These are phyloP conservation scores for Casaregolazyma suthepensis DNA, from an alignment of 1,139 yeast genomes.

Conservation along the genomic window DNA sequence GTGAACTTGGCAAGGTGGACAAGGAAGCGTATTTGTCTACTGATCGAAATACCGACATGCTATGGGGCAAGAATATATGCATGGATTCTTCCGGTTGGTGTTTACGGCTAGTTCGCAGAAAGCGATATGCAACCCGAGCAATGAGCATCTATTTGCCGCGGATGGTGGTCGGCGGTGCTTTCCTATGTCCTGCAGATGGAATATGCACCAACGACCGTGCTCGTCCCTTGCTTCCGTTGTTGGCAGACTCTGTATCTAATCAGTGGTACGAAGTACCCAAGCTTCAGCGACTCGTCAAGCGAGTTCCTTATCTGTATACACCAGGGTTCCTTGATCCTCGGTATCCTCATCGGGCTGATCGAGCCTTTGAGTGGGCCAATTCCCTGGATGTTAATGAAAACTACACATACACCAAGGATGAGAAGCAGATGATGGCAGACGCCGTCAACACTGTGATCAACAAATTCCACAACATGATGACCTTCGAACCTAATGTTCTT, in stretches of 20 bases:
- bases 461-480: slow-evolving; percentile 11
- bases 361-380: slow-evolving; percentile 43
- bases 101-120: slow-evolving; percentile 58
- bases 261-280: slow-evolving; percentile 40
- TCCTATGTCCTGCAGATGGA: slow-evolving; percentile 43
- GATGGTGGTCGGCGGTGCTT: slow-evolving; percentile 63
- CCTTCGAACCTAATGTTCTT: slow-evolving; percentile 13
- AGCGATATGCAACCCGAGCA: slow-evolving; percentile 49
- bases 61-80: slow-evolving; percentile 53
- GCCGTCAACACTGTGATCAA: slow-evolving; percentile 24
- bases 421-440: slow-evolving; percentile 36
- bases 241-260: slow-evolving; percentile 50
- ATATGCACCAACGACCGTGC: slow-evolving; percentile 29
- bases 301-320: slow-evolving; percentile 56
- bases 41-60: slow-evolving; percentile 38
- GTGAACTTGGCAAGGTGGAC: slow-evolving; percentile 49
- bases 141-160: slow-evolving; percentile 50
- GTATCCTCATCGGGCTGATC: slow-evolving; percentile 34
- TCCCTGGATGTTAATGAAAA: slow-evolving; percentile 47
- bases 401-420: slow-evolving; percentile 40
- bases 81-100: slow-evolving; percentile 37
- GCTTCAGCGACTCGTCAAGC: slow-evolving; percentile 36
- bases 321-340: slow-evolving; percentile 42
- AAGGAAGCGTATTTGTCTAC: slow-evolving; percentile 40
- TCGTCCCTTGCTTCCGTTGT: slow-evolving; percentile 50